Base-by-base conservation (phyloP, 2,329 filamentous ascomycete species). In the Penicillium digitatum region DNA sequence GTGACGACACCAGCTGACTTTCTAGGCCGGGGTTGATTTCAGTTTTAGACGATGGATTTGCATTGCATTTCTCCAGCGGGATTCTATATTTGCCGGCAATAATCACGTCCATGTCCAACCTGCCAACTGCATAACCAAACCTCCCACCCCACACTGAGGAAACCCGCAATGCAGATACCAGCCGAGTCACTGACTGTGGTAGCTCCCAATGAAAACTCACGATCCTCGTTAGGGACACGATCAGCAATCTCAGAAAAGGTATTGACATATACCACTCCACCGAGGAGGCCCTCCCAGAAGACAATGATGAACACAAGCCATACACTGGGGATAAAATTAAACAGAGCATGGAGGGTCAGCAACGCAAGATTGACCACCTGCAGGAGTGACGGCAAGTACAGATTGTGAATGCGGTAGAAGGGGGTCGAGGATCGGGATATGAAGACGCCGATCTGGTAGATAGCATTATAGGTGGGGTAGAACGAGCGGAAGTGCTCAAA, bases 381-480 rank as follows among this genome's bases (percentile, higher is more conserved):
- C 0, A 99, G 81, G 10, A 93, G 72, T 0, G 90, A 90, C 0
- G 92, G 92, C 0, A 89, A 64, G 69, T 97, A 97, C 1, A 97
- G 81, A 46, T 84, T 79, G 64, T 88, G 88, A 39, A 97, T 82
- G 27, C 92, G 87, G 62, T 95, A 70, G 71, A 96, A 95, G 0
- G 93, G 90, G 0, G 90, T 91, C 0, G 90, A 95, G 0, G 91
- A 95, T 16, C 94, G 87, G 0, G 93, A 96, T 64, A 97, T 83
- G 76, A 97, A 97, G 60, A 97, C 94, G 52, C 94, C 94, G 3
- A 92, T 79, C 77, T 99, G 93, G 73, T 99, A 97, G 58, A 97
- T 87, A 54, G 95, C 92, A 60, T 88, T 88, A 73, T 99, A 99
- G 59, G 93, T 90, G 0, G 93, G 92, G 67, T 99, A 99, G 72